phyloP scores from a whole-genome alignment of 1,284 basidiomycete species.

The Peniophora sp. region DNA sequence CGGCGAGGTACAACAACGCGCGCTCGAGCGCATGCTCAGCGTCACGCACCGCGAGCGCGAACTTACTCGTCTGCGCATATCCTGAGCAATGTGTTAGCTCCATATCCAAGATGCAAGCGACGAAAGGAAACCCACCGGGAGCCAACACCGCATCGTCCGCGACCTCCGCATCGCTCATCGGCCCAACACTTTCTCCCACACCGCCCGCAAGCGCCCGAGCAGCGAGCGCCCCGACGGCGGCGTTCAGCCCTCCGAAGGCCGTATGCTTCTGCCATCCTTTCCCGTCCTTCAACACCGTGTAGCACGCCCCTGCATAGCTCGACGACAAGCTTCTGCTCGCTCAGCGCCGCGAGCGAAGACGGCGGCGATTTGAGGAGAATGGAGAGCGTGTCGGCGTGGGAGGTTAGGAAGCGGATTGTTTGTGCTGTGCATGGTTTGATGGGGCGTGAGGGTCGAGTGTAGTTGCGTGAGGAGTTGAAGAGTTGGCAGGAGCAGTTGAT shows the following conservation, averaged over 20 bases:
- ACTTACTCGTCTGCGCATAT: slow-evolving; percentile 44
- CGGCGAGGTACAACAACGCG: slow-evolving; percentile 61
- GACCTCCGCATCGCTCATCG: slow-evolving; percentile 66
- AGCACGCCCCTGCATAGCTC: slow-evolving; percentile 54
- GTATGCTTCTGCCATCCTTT: slow-evolving; percentile 43
- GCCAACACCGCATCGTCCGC: slow-evolving; percentile 45
- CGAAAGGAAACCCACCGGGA: slow-evolving; percentile 34
- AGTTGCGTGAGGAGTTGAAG: slow-evolving; percentile 73
- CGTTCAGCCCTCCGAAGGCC: slow-evolving; percentile 80
- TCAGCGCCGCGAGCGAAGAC: slow-evolving; percentile 58
- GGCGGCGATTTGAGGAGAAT: slow-evolving; percentile 71
- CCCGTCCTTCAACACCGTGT: not conserved
- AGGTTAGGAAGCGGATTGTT: slow-evolving; percentile 70
- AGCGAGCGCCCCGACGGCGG: slow-evolving; percentile 71
- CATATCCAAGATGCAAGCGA: slow-evolving; percentile 6
- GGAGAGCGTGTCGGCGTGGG: slow-evolving; percentile 74
- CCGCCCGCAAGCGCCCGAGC: slow-evolving; percentile 65
- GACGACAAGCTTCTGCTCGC: slow-evolving; percentile 73
- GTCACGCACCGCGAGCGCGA: slow-evolving; percentile 43
- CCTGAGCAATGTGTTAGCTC: slow-evolving; percentile 33
- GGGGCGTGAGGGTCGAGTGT: slow-evolving; percentile 58
- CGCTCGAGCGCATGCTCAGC: slow-evolving; percentile 51
- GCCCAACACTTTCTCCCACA: slow-evolving; percentile 54
- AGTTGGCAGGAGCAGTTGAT: slow-evolving; percentile 81
- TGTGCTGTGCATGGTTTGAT: slow-evolving; percentile 51